These are phyloP conservation scores for Lyophyllum semitale DNA, from an alignment of 768 basidiomycete genomes.

Conservation along the genomic window DNA sequence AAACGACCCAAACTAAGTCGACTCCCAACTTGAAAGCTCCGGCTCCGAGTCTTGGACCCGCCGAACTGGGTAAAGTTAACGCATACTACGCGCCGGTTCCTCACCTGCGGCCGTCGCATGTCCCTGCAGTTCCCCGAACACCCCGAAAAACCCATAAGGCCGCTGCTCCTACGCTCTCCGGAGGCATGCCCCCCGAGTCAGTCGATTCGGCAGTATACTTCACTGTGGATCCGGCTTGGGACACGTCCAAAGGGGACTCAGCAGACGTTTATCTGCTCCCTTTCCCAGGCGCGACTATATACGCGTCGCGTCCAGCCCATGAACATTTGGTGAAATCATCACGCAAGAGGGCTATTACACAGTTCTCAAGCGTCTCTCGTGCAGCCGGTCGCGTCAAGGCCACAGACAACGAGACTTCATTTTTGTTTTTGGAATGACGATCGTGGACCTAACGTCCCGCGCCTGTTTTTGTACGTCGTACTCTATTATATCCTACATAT, in stretches of 20 bases:
- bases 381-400: neutral
- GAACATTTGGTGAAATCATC: neutral
- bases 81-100: neutral
- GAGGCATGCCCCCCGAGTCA: neutral
- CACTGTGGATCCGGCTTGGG: conserved; percentile 18
- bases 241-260: conserved; percentile 12
- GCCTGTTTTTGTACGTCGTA: neutral
- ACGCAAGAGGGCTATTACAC: neutral
- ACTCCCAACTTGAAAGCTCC: conserved; percentile 6
- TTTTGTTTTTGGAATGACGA: conserved; percentile 11
- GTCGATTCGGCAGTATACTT: conserved; percentile 13
- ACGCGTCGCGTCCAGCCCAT: neutral
- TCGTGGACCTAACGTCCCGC: neutral
- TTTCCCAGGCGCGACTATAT: neutral
- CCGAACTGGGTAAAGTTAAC: conserved; percentile 3
- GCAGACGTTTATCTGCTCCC: conserved; percentile 14
- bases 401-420: conserved; percentile 12
- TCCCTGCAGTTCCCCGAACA: neutral
- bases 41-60: neutral
- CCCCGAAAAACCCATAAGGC: neutral
- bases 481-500: neutral
- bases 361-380: neutral
- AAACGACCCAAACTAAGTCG: neutral
- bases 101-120: neutral
- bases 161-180: neutral